These are phyloP conservation scores for Byssoonygena ceratinophila DNA, from an alignment of 2,329 filamentous ascomycete genomes.

Conservation along the genomic window DNA sequence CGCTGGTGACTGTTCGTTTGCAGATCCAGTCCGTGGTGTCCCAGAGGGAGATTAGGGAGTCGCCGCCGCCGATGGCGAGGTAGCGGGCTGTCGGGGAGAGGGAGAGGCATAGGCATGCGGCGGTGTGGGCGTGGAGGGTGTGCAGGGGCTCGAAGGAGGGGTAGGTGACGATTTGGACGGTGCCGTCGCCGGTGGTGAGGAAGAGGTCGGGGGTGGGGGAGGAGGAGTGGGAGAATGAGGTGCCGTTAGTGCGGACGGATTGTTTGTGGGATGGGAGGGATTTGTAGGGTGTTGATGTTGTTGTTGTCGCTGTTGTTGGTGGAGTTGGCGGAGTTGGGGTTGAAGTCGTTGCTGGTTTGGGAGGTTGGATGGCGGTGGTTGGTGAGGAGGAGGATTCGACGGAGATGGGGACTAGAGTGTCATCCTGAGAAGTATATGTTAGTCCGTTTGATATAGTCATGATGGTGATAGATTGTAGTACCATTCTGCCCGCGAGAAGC, in stretches of 20 bases:
- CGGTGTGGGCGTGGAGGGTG: conserved; percentile 41
- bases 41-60: conserved; percentile 43
- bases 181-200: conserved; percentile 41
- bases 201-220: conserved; percentile 32
- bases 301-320: conserved; percentile 9
- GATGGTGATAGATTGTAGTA: conserved; percentile 16
- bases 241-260: conserved; percentile 40
- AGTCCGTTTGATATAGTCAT: conserved; percentile 1
- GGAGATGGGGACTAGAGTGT: conserved; percentile 39
- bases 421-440: conserved; percentile 28
- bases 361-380: background rate
- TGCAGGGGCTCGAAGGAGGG: conserved; percentile 37
- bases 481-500: conserved; percentile 40
- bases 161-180: conserved; percentile 40
- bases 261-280: conserved; percentile 36
- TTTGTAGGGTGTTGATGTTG: conserved; percentile 25
- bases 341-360: conserved; percentile 9
- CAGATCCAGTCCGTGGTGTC: conserved; percentile 44
- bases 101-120: conserved; percentile 38
- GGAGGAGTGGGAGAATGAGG: conserved; percentile 38
- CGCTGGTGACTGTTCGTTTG: conserved; percentile 38
- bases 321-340: too few relatives aligned
- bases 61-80: conserved; percentile 40
- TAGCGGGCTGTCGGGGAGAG: conserved; percentile 41
- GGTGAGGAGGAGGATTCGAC: conserved; percentile 24